Evolutionary conservation across 495 filamentous ascomycete genomes (phyloP).

Genomic region (Hypoxylon cercidicola): DNA sequence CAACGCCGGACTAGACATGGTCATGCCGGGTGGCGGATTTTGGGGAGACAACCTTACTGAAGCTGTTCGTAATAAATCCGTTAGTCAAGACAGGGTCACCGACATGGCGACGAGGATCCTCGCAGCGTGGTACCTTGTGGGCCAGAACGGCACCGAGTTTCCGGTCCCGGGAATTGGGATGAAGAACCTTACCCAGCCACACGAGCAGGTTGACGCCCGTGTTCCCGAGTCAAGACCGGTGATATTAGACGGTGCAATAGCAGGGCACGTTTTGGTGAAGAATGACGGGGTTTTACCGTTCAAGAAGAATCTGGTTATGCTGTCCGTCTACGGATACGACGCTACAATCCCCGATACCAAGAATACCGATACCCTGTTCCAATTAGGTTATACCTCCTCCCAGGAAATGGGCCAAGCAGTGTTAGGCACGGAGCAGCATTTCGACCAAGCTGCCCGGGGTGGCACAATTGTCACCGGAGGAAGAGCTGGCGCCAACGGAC

Average conservation of each 20-base stretch:
- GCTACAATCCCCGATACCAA: constrained; percentile 46
- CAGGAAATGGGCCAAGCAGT: constrained; percentile 46
- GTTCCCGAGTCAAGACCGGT: constrained; percentile 54
- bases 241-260: constrained; percentile 58
- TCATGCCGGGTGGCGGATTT: constrained; percentile 64
- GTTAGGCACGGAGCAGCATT: constrained; percentile 40
- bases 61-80: constrained; percentile 60
- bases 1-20: constrained; percentile 70
- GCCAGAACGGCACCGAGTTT: constrained; percentile 60
- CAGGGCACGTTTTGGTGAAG: constrained; percentile 72
- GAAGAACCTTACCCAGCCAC: constrained; percentile 64
- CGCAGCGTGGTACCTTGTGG: constrained; percentile 66
- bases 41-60: constrained; percentile 56
- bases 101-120: constrained; percentile 67
- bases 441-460: constrained; percentile 47
- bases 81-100: constrained; percentile 60
- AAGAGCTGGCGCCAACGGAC: constrained; percentile 61
- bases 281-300: constrained; percentile 67
- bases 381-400: constrained; percentile 47
- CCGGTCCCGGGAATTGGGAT: constrained; percentile 60
- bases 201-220: constrained; percentile 63
- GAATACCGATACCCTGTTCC: constrained; percentile 46
- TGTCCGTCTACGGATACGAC: constrained; percentile 63
- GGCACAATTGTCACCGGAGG: constrained; percentile 62
- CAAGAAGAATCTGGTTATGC: constrained; percentile 54